Percentiles rank a stretch among this genome's conserved stretches.
Conservation (phyloP, 1,284 basidiomycete genomes). For the Ceratobasidium sp. region DNA sequence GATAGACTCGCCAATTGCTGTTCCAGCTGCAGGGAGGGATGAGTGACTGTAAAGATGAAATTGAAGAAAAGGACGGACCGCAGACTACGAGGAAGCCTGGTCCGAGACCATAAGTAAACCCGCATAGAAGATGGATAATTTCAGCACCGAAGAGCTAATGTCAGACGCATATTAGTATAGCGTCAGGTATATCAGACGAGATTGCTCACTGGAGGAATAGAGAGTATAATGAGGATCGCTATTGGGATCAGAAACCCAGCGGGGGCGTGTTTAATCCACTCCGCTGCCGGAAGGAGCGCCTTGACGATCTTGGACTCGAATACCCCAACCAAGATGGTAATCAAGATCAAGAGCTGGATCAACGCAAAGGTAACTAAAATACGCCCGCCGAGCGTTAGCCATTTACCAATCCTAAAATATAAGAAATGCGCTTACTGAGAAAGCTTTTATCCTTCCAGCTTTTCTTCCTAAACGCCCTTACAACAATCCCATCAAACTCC, state of each 20-base stretch:
- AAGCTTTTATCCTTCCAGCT: slow-evolving; percentile 26
- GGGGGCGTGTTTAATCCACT: slow-evolving; percentile 17
- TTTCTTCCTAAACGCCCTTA: slow-evolving; percentile 24
- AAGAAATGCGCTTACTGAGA: slow-evolving; percentile 8
- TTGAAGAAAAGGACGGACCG: not conserved
- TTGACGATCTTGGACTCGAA: slow-evolving; percentile 16
- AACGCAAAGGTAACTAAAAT: slow-evolving; percentile 5
- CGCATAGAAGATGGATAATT: slow-evolving; percentile 33
- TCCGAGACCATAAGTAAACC: slow-evolving; percentile 25
- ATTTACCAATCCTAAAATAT: not conserved
- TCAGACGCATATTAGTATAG: not conserved
- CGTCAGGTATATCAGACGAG: not conserved
- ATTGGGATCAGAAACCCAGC: slow-evolving; percentile 19
- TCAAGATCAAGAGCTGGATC: not conserved
- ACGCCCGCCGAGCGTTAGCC: not conserved
- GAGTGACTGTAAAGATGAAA: not conserved
- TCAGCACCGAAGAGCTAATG: slow-evolving; percentile 36
- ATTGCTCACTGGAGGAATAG: slow-evolving; percentile 29
- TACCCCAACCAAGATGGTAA: slow-evolving; percentile 5
- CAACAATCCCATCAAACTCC: slow-evolving; percentile 5
- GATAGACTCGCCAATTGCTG: slow-evolving; percentile 15
- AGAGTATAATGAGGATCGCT: slow-evolving; percentile 15
- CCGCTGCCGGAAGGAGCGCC: slow-evolving; percentile 11
- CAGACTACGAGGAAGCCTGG: slow-evolving; percentile 25
- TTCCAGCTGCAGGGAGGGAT: slow-evolving; percentile 4